Evolutionary conservation across 495 filamentous ascomycete species (phyloP).

Genomic region (Amphirosellinia nigrospora): DNA sequence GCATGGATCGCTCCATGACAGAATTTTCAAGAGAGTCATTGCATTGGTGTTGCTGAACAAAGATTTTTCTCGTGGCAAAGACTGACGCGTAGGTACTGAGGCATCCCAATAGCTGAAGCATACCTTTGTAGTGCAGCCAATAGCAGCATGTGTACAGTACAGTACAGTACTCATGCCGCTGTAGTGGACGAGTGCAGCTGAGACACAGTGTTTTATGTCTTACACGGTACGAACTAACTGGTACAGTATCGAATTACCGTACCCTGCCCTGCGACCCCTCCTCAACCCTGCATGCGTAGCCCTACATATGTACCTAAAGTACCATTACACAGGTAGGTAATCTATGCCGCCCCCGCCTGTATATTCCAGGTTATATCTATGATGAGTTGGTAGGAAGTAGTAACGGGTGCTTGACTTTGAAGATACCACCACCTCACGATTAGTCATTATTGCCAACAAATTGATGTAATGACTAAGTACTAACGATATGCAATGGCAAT

Average conservation of each 20-base stretch:
- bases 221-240: neutral
- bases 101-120: too few species aligned
- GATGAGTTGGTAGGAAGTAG: too few species aligned
- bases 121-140: too few species aligned
- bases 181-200: neutral
- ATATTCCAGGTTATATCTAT: neutral
- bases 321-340: too few species aligned
- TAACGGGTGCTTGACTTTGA: too few species aligned
- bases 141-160: neutral
- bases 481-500: too few species aligned
- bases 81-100: conserved; percentile 23
- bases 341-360: conserved; percentile 4
- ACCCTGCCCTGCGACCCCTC: neutral
- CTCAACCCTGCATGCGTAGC: neutral
- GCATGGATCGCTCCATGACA: neutral
- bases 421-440: neutral
- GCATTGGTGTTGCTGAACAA: neutral
- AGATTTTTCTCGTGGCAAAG: neutral
- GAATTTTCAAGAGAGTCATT: neutral
- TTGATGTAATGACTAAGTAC: neutral
- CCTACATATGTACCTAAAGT: too few species aligned
- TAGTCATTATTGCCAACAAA: neutral
- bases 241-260: conserved; percentile 6
- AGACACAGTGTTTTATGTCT: neutral
- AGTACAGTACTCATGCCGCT: neutral